Percentiles rank a stretch among this genome's conserved stretches.
Evolutionary conservation across 192 early-diverging fungal species (phyloP).

Genomic region (Dissophora ornata): DNA sequence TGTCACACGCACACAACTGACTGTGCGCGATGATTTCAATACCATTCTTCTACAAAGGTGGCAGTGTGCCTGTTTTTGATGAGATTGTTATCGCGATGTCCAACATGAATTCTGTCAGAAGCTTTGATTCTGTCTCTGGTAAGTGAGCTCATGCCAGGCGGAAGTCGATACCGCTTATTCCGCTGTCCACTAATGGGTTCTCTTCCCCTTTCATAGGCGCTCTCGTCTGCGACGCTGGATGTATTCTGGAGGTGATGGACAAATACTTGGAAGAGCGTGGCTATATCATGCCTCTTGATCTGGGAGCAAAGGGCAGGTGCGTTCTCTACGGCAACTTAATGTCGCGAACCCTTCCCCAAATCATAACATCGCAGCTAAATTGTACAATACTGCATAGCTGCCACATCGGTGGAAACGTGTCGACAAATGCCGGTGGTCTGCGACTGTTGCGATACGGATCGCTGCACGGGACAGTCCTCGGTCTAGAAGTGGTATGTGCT

Average conservation of each 20-base stretch:
- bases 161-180: too few species aligned
- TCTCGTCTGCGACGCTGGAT: conserved; percentile 92
- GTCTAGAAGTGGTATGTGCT: conserved; percentile 83
- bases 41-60: too few species aligned
- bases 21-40: neutral
- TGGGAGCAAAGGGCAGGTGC: conserved; percentile 82
- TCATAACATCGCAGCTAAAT: too few species aligned
- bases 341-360: too few species aligned
- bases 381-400: too few species aligned
- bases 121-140: conserved; percentile 75
- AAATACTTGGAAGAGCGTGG: conserved; percentile 85
- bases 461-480: conserved; percentile 95
- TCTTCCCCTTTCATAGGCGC: conserved; percentile 66
- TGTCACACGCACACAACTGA: neutral
- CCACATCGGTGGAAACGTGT: conserved; percentile 99
- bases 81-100: conserved; percentile 88
- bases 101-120: conserved; percentile 83
- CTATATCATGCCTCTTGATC: conserved; percentile 93
- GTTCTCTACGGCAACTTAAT: too few species aligned
- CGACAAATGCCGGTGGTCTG: conserved; percentile 97
- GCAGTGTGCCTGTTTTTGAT: conserved; percentile 94
- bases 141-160: neutral
- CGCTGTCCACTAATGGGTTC: neutral
- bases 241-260: conserved; percentile 91
- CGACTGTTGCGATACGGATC: conserved; percentile 94